Evolutionary conservation across 2,329 filamentous ascomycete species (phyloP).

Genomic region (Venturia pyrina): DNA sequence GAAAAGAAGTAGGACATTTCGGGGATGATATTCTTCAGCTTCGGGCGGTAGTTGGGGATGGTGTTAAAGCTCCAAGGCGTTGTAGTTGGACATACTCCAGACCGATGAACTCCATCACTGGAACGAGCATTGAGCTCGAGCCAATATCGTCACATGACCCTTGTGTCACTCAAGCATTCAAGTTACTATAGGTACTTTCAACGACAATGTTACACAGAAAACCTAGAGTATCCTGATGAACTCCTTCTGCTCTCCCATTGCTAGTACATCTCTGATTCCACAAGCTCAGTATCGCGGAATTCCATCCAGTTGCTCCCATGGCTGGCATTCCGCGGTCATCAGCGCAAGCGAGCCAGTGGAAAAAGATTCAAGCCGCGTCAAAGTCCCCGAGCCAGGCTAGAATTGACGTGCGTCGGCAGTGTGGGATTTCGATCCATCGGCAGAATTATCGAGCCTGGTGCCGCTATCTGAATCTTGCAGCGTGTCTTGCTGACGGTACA

Average conservation of each 20-base stretch:
- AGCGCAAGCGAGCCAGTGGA: neutral
- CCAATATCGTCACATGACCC: neutral
- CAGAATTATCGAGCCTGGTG: neutral
- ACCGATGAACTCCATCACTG: neutral
- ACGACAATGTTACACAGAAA: neutral
- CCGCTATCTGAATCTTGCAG: neutral
- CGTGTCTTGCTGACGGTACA: neutral
- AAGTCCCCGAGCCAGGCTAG: neutral
- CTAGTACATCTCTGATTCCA: neutral
- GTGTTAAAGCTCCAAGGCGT: neutral
- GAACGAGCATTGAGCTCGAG: neutral
- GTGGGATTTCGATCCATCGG: neutral
- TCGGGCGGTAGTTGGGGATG: neutral
- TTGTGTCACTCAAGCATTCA: neutral
- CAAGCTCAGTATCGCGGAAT: neutral
- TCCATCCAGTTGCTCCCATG: too few relatives aligned
- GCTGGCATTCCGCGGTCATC: neutral
- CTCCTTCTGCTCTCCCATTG: neutral
- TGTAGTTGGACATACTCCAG: neutral
- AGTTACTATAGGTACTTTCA: neutral
- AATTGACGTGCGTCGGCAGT: neutral
- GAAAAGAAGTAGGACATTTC: conserved; percentile 88
- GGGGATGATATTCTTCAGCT: neutral
- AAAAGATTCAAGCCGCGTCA: neutral
- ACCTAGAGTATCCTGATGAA: neutral